Base-by-base conservation (phyloP, 495 filamentous ascomycete species). In the Poronia punctata region DNA sequence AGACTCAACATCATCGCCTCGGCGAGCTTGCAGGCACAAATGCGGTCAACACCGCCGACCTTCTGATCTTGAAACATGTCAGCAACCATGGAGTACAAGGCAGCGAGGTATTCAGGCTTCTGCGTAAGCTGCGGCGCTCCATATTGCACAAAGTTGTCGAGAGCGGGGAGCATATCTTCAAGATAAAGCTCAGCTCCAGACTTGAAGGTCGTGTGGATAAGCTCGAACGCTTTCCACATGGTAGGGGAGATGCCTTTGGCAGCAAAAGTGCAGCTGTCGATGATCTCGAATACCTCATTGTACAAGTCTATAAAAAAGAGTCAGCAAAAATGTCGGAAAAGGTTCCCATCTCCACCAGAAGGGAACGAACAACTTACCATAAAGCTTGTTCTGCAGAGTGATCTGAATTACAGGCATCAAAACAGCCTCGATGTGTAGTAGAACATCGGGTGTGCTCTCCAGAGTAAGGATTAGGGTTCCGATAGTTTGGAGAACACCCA, bases 221-320 rank as follows among this genome's bases (percentile, higher is more conserved):
- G 79, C 62, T 89, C 88, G 52, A 98, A 98, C 2, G 93, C 88
- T 56, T 88, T 79, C 92, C 92, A 98, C 92, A 98, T 98, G 22
- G 83, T 94, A 16, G 84, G 80, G 3, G 92, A 95, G 45, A 98
- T 95, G 24, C 76, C 74, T 67, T 97, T 98, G 24, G 92, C 88
- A 11, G 92, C 83, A 57, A 97, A 98, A n/a, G 93, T 98, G 67
- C 93, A 98, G 71, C 86, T 94, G 60, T 98, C 92, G 52, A 98
- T 93, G 52, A 98, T 98, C 63, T 98, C 92, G 54, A 98, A 98
- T 9, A 96, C 78, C 54, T 98, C 92, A 56, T 96, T 97, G 62
- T 94, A 97, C 1, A 98, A 68, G 64, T 98, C 84, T 79, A 27
- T 23, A 10, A 32, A 27, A 14, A n/a, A n/a, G n/a, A n/a, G n/a